Evolutionary conservation across 2,329 filamentous ascomycete species (phyloP).

Genomic region (Cercospora janseana): DNA sequence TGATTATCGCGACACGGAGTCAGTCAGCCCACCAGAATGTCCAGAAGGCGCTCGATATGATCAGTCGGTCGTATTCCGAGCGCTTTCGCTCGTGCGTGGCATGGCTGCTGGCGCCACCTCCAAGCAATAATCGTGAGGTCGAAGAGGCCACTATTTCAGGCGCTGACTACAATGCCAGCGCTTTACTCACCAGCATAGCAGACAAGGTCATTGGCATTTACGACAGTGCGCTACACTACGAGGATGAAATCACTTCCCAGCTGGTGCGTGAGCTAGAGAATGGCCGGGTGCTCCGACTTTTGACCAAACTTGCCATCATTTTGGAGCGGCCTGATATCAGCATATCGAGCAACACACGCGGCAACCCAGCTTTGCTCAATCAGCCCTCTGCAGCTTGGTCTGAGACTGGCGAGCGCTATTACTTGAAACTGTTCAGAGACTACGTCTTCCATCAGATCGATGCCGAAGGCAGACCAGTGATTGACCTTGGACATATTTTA

Average conservation of each 20-base stretch:
- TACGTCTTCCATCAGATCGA: conserved; percentile 98
- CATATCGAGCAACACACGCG: conserved; percentile 32
- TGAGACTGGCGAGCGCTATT: conserved; percentile 88
- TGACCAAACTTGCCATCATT: conserved; percentile 80
- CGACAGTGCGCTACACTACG: conserved; percentile 73
- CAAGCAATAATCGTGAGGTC: conserved; percentile 11
- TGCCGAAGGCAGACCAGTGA: conserved; percentile 72
- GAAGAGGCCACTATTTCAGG: not conserved
- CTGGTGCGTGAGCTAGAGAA: conserved; percentile 85
- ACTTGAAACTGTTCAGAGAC: conserved; percentile 91
- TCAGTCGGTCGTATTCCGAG: conserved; percentile 72
- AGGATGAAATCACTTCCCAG: conserved; percentile 71
- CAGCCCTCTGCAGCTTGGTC: conserved; percentile 61
- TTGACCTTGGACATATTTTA: conserved; percentile 85
- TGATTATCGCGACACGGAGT: conserved; percentile 68
- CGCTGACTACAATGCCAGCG: conserved; percentile 66
- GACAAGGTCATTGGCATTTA: conserved; percentile 72
- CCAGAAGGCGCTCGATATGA: conserved; percentile 69
- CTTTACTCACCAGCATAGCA: conserved; percentile 75
- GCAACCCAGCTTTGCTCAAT: conserved; percentile 34
- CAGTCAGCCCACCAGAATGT: conserved; percentile 56
- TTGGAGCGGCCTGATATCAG: conserved; percentile 81
- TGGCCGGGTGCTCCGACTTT: conserved; percentile 73
- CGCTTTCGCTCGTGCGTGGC: conserved; percentile 75
- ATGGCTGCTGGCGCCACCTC: conserved; percentile 72